Conservation (phyloP, 768 basidiomycete species). For the Polyporus arcularius region DNA sequence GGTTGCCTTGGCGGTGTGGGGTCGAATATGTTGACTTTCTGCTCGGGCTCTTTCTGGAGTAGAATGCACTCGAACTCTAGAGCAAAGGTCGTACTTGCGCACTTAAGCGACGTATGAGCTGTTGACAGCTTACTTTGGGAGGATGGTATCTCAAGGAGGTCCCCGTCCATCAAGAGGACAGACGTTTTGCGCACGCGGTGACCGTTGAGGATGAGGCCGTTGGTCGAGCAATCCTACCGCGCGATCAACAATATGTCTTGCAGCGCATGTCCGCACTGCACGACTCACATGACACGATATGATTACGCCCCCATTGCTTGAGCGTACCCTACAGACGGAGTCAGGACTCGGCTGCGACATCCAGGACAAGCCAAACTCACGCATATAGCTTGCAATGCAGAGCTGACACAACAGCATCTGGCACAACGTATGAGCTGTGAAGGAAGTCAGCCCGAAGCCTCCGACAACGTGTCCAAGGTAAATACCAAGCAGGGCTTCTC, state of each 20-base stretch:
- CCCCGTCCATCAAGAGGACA: constrained; percentile 77
- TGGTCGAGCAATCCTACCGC: constrained; percentile 71
- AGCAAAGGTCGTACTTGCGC: no score
- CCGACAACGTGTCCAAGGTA: no score
- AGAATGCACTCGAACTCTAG: constrained; percentile 70
- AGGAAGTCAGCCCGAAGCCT: background rate
- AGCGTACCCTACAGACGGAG: constrained; percentile 53
- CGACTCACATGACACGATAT: constrained; percentile 72
- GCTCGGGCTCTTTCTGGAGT: constrained; percentile 51
- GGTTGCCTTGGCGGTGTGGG: constrained; percentile 58
- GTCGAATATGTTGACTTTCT: constrained; percentile 60
- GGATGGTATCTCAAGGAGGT: constrained; percentile 65
- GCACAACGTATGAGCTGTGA: constrained; percentile 58
- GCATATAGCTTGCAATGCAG: constrained; percentile 81
- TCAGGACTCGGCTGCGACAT: no score
- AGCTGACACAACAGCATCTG: constrained; percentile 64
- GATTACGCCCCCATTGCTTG: constrained; percentile 70
- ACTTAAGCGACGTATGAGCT: background rate
- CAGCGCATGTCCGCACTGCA: background rate
- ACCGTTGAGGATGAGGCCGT: constrained; percentile 72
- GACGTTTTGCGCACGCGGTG: constrained; percentile 66
- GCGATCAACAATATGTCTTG: background rate
- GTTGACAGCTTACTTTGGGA: constrained; percentile 51
- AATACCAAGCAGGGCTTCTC: constrained; percentile 70
- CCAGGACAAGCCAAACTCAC: constrained; percentile 40